phyloP scores from a whole-genome alignment of 768 basidiomycete genomes.

The Galerina marginata region DNA sequence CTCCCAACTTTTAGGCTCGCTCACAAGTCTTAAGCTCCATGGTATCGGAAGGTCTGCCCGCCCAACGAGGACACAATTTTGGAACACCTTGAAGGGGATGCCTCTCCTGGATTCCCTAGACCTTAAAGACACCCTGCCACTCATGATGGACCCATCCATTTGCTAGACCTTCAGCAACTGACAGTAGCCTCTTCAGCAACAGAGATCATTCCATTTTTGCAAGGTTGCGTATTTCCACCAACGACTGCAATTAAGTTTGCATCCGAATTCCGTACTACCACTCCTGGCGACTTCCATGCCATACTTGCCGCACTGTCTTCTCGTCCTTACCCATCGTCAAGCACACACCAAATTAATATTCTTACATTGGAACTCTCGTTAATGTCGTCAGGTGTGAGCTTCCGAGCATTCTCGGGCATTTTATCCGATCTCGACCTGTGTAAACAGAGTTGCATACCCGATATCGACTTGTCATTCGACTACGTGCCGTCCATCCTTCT shows the following conservation, averaged over 20 bases:
- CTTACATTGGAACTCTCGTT: too few species aligned
- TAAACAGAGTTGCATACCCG: not conserved
- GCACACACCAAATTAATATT: too few species aligned
- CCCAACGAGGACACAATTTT: constrained; percentile 7
- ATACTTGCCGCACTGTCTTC: too few species aligned
- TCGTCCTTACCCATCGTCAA: too few species aligned
- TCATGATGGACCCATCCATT: not conserved
- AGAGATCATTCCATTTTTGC: not conserved
- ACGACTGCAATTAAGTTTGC: not conserved
- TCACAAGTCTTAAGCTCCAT: constrained; percentile 1
- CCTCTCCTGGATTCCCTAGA: constrained; percentile 1
- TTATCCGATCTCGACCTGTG: not conserved
- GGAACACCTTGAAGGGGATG: not conserved
- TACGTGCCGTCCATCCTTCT: not conserved
- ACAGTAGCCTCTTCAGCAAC: not conserved
- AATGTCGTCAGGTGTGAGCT: not conserved
- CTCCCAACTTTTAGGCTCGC: constrained; percentile 1
- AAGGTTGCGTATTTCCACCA: not conserved
- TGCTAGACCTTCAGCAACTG: not conserved
- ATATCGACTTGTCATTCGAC: not conserved
- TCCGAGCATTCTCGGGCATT: constrained; percentile 1
- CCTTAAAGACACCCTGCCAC: constrained; percentile 3
- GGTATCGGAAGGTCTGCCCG: not conserved
- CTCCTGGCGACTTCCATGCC: too few species aligned
- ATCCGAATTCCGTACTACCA: too few species aligned